phyloP scores from a whole-genome alignment of 2,329 filamentous ascomycete genomes.

The Camptophora hylomeconis region DNA sequence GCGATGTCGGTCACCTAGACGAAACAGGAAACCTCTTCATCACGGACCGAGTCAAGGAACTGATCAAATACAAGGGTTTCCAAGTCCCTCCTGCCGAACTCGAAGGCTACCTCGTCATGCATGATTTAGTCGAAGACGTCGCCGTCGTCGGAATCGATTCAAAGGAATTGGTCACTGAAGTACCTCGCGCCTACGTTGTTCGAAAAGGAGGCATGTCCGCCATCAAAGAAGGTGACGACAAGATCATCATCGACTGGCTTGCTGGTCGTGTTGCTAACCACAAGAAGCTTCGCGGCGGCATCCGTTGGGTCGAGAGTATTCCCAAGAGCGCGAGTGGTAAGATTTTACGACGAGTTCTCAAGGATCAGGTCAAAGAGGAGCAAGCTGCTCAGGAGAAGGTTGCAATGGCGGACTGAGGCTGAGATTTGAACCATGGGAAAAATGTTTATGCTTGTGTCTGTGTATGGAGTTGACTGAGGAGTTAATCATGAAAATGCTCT shows the following conservation, averaged over 20 bases:
- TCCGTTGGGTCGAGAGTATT: constrained; percentile 24
- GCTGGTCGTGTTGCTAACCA: constrained; percentile 21
- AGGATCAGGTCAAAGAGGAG: constrained; percentile 20
- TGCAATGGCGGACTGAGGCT: too few relatives aligned
- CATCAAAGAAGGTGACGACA: constrained; percentile 43
- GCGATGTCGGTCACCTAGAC: constrained; percentile 73
- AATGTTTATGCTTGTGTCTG: too few relatives aligned
- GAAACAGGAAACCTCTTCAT: constrained; percentile 67
- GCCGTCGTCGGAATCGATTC: constrained; percentile 32
- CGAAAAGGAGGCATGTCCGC: constrained; percentile 17
- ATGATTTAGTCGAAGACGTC: constrained; percentile 30
- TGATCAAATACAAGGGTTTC: constrained; percentile 38
- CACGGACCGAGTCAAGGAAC: constrained; percentile 58
- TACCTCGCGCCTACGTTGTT: constrained; percentile 31
- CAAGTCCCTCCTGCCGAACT: constrained; percentile 39
- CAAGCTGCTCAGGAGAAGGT: constrained; percentile 18
- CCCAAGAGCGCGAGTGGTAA: constrained; percentile 28
- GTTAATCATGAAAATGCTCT: too few relatives aligned
- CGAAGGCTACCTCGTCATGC: constrained; percentile 31
- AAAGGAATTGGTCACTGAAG: constrained; percentile 25
- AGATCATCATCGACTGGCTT: constrained; percentile 22
- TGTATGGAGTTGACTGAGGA: too few relatives aligned
- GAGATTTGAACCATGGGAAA: too few relatives aligned
- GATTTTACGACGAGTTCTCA: constrained; percentile 24
- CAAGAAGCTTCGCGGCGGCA: constrained; percentile 25